Percentiles rank a stretch among this genome's conserved stretches.
These are phyloP conservation scores for Streptanthus diversifolius DNA, from an alignment of 345 rosid species.

Conservation along the genomic window DNA sequence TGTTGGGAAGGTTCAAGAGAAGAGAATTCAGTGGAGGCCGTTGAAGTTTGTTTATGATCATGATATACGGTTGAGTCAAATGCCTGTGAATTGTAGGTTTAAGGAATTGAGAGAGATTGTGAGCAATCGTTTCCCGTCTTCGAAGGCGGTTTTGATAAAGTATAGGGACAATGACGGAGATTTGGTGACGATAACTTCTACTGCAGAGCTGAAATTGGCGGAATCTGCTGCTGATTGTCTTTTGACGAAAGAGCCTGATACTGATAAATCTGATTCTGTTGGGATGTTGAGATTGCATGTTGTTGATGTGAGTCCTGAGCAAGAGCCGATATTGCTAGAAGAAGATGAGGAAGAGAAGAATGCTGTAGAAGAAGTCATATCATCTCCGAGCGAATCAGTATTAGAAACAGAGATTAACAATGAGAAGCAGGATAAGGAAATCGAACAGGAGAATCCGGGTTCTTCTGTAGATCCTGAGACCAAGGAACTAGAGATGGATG, in stretches of 20 bases:
- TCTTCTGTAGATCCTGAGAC: constrained; percentile 65
- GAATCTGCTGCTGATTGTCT: constrained; percentile 60
- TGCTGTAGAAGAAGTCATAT: constrained; percentile 50
- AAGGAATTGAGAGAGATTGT: constrained; percentile 77
- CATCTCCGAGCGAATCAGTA: constrained; percentile 51
- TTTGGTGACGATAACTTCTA: constrained; percentile 79
- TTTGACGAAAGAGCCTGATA: constrained; percentile 54
- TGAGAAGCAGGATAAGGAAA: constrained; percentile 46
- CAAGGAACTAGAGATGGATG: constrained; percentile 94
- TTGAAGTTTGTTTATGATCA: constrained; percentile 91
- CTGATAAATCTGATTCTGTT: constrained; percentile 44
- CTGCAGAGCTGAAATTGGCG: constrained; percentile 73
- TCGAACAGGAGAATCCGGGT: constrained; percentile 39
- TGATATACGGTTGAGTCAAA: constrained; percentile 80
- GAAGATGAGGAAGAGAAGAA: constrained; percentile 55
- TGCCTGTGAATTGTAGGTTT: constrained; percentile 82
- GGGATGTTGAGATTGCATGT: constrained; percentile 86
- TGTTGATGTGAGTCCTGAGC: constrained; percentile 90
- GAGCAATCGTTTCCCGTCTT: constrained; percentile 70
- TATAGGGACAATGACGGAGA: constrained; percentile 90
- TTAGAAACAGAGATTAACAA: constrained; percentile 47
- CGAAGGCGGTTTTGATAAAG: constrained; percentile 81
- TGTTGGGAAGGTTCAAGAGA: constrained; percentile 32
- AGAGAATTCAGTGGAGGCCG: constrained; percentile 53
- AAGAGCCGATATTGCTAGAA: constrained; percentile 69